Evolutionary conservation across 176 grass and related monocot species (phyloP).

Genomic region (Cymbopogon citratus): DNA sequence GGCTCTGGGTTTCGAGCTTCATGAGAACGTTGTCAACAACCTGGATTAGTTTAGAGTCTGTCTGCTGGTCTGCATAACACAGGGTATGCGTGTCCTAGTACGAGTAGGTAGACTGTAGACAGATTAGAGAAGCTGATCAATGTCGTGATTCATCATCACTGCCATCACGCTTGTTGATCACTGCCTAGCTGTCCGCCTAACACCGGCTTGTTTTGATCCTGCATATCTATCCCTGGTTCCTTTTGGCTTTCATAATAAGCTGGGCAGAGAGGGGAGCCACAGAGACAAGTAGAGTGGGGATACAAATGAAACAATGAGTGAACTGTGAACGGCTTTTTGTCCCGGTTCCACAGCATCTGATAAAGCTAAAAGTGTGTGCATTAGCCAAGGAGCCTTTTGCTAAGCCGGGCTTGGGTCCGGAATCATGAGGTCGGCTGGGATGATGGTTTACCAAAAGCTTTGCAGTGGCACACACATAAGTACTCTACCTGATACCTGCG

Average conservation of each 20-base stretch:
- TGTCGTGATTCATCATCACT: neutral
- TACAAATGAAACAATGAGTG: neutral
- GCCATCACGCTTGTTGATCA: neutral
- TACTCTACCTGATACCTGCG: too few relatives aligned
- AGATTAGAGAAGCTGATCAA: neutral
- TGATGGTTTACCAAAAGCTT: neutral
- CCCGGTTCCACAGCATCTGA: neutral
- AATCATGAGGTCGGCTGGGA: conserved; percentile 20
- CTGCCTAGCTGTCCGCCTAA: too few relatives aligned
- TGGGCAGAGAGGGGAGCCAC: neutral
- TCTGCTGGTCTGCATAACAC: too few relatives aligned
- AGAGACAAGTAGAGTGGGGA: neutral
- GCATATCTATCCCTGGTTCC: neutral
- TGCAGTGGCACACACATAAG: too few relatives aligned
- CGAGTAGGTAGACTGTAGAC: neutral
- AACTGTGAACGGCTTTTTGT: neutral
- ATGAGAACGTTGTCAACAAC: too few relatives aligned
- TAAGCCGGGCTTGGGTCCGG: neutral
- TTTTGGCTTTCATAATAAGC: neutral
- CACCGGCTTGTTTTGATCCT: neutral
- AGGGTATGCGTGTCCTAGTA: too few relatives aligned
- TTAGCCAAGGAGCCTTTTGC: neutral
- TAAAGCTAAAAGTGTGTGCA: neutral
- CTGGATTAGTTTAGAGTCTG: too few relatives aligned
- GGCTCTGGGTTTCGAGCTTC: too few relatives aligned